Evolutionary conservation across 1,284 basidiomycete genomes (phyloP), one percentile per base, ranked within the genome.

Genomic region (Boletus semigastroideus): DNA sequence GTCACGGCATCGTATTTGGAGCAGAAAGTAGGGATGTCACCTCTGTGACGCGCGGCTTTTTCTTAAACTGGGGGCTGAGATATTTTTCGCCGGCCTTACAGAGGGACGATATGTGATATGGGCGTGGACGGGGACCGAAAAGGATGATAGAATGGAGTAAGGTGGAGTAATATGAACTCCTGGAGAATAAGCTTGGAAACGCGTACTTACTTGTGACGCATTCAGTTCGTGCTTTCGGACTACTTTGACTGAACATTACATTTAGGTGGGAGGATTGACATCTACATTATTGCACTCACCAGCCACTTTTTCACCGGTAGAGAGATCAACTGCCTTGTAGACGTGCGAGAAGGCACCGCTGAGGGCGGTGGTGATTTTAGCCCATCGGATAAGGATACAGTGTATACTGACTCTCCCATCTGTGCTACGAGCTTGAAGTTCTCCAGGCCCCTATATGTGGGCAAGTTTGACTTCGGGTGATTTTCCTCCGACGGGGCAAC

Each of bases 311-410:
- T 86, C 78, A 17, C 87, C 85, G 16, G 87, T 87, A 49, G 79
- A 75, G 51, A 84, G 74, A 72, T 98, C 91, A 49, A 90, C 65
- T 3, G 94, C 97, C 70, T 93, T 94, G 82, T 97, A 99, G 4
- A 99, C 97, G 67, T 98, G 94, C 12, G 96, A 98, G 71, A 99
- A 99, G 36, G 97, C 97, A 57, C 97, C 97, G 63, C 91, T 92
- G 55, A 11, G 37, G 59, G 42, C 48, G 14, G 17, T 33, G 22
- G 51, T 51, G 22, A 55, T 39, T 49, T 56, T 47, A 42, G 43
- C 41, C 52, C 39, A 49, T 62, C 48, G 22, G 11, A 28, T 13
- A 13, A n/a, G 17, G 22, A 27, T 30, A 17, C 20, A n/a, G 22
- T 36, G 12, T 42, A 74, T 17, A 75, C 91, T 72, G 59, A 94